Conservation (phyloP, 345 rosid species). For the Moringa oleifera region DNA sequence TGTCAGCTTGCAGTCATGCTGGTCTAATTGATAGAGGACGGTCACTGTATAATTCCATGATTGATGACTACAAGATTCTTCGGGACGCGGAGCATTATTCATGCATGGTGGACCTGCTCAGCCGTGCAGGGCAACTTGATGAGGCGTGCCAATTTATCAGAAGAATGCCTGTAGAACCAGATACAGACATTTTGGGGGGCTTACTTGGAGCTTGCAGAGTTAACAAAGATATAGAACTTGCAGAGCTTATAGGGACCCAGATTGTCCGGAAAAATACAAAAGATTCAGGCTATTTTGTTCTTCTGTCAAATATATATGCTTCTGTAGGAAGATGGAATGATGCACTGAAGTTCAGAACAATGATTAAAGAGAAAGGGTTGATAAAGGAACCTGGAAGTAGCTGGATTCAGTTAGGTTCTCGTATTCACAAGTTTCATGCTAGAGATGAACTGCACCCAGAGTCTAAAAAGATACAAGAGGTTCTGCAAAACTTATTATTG, state of each 20-base stretch:
- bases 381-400: conserved; percentile 42
- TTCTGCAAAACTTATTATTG: conserved; percentile 17
- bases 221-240: conserved; percentile 33
- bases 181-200: conserved; percentile 37
- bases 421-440: conserved; percentile 27
- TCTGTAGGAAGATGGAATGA: conserved; percentile 38
- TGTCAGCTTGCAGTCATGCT: conserved; percentile 47
- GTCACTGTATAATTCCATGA: conserved; percentile 32
- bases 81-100: conserved; percentile 44
- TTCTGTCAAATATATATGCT: conserved; percentile 43
- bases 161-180: conserved; percentile 40
- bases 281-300: conserved; percentile 34
- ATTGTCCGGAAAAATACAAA: conserved; percentile 15
- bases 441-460: conserved; percentile 19
- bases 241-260: conserved; percentile 22
- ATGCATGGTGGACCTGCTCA: conserved; percentile 53
- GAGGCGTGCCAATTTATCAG: conserved; percentile 32
- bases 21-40: conserved; percentile 41
- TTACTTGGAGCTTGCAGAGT: conserved; percentile 52
- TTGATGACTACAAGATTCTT: conserved; percentile 22
- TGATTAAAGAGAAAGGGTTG: conserved; percentile 35
- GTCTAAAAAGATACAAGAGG: conserved; percentile 16
- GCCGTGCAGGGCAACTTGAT: conserved; percentile 38
- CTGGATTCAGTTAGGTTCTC: conserved; percentile 41
- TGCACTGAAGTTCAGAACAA: conserved; percentile 29